Base-by-base conservation (phyloP, 768 basidiomycete species). In the Phaffia tasmanica region DNA sequence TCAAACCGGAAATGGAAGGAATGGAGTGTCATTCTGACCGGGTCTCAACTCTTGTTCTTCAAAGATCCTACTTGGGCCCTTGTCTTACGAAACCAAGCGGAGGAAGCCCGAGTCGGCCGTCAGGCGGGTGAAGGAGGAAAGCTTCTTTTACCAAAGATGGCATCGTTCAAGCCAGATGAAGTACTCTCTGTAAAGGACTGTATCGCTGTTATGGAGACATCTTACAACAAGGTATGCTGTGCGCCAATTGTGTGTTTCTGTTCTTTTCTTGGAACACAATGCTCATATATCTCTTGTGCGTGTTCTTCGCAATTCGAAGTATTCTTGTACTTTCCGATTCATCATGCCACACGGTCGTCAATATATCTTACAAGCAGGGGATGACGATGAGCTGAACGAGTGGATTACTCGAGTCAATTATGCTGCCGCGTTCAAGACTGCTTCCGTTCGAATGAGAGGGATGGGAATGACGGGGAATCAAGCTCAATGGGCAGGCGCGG, bases 361-460 rank as follows among this genome's bases (percentile, higher is more conserved):
- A 71, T 83, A 86, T 67, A 82, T 98, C 48, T 80, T 97, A 23
- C 89, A 90, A 73, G 82, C 87, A 7, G 73, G 79, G 16, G 80
- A 82, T 71, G 84, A 85, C 67, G 75, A 78, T 54, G 88, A 92
- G 66, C 81, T 89, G 79, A 86, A 92, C 71, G 83, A 86, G 70
- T 99, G 95, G 95, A 85, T 98, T 69, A 81, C 86, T 18, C 80
- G 81, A 42, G 90, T 98, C 73, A 99, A 99, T 77, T 98, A 95
- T 74, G 91, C 91, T 2, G 86, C 89, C 67, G 81, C 89, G 6
- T 98, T 95, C 83, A 91, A 86, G 77, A 84, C 89, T 1, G 81
- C 85, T 19, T 86, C 86, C 14, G 80, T 97, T 48, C 81, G 83
- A 55, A 90, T 95, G 83, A 83, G 92, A 25, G 81, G 87, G 0